A percentile compares a stretch with the other conserved stretches of the same genome.
phyloP scores from a whole-genome alignment of 345 rosid species.

The Euphorbia tirucalli region DNA sequence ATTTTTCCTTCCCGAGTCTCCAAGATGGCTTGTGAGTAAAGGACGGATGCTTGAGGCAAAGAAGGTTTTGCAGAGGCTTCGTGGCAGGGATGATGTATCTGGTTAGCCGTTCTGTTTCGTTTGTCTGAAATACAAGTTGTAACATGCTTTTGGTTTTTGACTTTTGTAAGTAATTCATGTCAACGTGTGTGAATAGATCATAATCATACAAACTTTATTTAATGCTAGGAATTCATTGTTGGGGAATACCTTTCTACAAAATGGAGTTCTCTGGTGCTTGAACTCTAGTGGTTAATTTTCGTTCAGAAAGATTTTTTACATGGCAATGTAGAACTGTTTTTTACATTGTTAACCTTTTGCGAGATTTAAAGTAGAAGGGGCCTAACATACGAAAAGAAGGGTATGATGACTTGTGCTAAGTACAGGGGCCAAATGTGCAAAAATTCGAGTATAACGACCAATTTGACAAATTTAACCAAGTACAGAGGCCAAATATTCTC shows the following conservation, averaged over 20 bases:
- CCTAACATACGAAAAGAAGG: too few relatives aligned
- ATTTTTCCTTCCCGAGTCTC: conserved; percentile 91
- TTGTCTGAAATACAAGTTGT: neutral
- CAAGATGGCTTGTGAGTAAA: conserved; percentile 97
- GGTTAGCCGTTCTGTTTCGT: conserved; percentile 47
- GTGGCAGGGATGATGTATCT: conserved; percentile 81
- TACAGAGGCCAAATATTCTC: too few relatives aligned
- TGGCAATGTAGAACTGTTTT: too few relatives aligned
- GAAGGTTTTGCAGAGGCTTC: conserved; percentile 70
- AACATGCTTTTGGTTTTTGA: conserved; percentile 10
- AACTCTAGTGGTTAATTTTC: too few relatives aligned
- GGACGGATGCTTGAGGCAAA: conserved; percentile 93
- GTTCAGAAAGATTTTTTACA: too few relatives aligned
- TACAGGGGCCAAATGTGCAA: too few relatives aligned
- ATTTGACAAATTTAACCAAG: too few relatives aligned
- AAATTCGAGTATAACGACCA: too few relatives aligned
- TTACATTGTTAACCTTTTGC: too few relatives aligned
- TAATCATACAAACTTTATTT: neutral
- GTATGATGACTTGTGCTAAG: too few relatives aligned
- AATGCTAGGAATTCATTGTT: neutral
- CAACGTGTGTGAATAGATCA: neutral
- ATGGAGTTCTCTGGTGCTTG: neutral
- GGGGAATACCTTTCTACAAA: too few relatives aligned
- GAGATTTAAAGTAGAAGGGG: too few relatives aligned
- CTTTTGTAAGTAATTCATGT: neutral